These are phyloP conservation scores for Rhodotorula kratochvilovae DNA, from an alignment of 768 basidiomycete species.

Conservation along the genomic window DNA sequence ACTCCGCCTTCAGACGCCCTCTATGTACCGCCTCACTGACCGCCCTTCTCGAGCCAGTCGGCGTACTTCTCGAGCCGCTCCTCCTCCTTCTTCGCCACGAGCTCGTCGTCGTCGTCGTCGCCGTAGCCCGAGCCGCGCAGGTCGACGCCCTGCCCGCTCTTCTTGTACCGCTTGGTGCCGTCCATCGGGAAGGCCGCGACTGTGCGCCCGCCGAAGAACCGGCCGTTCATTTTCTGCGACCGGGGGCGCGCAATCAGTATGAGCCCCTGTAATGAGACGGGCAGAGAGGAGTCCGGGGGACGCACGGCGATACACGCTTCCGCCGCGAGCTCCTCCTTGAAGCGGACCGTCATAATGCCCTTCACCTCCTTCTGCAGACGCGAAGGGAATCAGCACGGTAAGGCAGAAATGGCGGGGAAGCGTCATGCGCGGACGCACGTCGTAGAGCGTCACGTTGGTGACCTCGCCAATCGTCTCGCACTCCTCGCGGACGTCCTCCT, in stretches of 20 bases:
- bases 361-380: slow-evolving; percentile 75
- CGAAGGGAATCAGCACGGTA: neutral
- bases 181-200: slow-evolving; percentile 76
- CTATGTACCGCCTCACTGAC: neutral
- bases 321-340: slow-evolving; percentile 84
- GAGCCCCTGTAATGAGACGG: neutral
- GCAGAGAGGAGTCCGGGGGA: slow-evolving; percentile 32
- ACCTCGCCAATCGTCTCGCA: slow-evolving; percentile 85
- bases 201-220: slow-evolving; percentile 79
- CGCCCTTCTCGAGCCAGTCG: slow-evolving; percentile 36
- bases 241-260: no score
- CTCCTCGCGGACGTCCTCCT: slow-evolving; percentile 94
- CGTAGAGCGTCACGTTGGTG: slow-evolving; percentile 89
- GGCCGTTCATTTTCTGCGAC: slow-evolving; percentile 84
- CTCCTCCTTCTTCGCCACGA: slow-evolving; percentile 24
- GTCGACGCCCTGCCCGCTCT: slow-evolving; percentile 13
- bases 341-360: slow-evolving; percentile 94
- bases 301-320: slow-evolving; percentile 83
- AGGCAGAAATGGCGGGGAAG: no score
- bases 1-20: no score
- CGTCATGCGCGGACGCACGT: slow-evolving; percentile 65
- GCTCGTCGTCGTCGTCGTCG: neutral
- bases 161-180: slow-evolving; percentile 54
- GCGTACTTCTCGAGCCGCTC: slow-evolving; percentile 35
- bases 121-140: slow-evolving; percentile 10